Evolutionary conservation across 495 filamentous ascomycete genomes (phyloP), one percentile per base, ranked within the genome.

Genomic region (Penicillium argentinense): DNA sequence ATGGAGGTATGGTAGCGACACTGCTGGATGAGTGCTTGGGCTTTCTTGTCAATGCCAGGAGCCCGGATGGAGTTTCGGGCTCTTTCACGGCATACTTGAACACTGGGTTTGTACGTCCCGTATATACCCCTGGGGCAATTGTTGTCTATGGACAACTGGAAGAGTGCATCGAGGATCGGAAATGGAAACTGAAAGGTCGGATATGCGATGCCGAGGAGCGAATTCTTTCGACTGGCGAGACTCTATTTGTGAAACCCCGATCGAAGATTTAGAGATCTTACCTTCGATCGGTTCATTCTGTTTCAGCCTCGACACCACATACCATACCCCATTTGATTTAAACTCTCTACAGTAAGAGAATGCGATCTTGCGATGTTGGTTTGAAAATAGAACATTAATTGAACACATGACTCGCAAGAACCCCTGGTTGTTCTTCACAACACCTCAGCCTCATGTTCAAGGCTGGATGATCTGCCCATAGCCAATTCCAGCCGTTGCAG

Each of bases 1-100:
- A 87, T 16, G 39, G 39, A 41, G 39, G 39, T 4, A 26, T 41
- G 58, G 84, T 84, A n/a, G 83, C 73, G 9, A 74, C 77, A 1
- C 60, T 88, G 27, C 53, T 87, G 24, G 81, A 84, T 50, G 78
- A 82, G 51, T 62, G 65, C 6, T 72, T 76, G 55, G 81, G 82
- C 1, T 65, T 77, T 13, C 48, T 83, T 17, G 21, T 3, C 3
- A 11, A 26, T 3, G 19, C n/a, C n/a, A n/a, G n/a, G n/a, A n/a
- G n/a, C n/a, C n/a, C n/a, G n/a, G n/a, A n/a, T n/a, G n/a, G n/a
- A 33, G 13, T 12, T 13, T 33, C 30, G 8, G 17, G 17, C 7
- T 32, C 46, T 25, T 68, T 84, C 39, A 85, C 84, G 26, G 83
- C 74, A 4, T 78, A 75, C 39, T 54, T 86, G 36, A 83, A 81